Base-by-base conservation (phyloP, 225 moss, liverwort and hornwort genomes). In the Marchantia paleacea region DNA sequence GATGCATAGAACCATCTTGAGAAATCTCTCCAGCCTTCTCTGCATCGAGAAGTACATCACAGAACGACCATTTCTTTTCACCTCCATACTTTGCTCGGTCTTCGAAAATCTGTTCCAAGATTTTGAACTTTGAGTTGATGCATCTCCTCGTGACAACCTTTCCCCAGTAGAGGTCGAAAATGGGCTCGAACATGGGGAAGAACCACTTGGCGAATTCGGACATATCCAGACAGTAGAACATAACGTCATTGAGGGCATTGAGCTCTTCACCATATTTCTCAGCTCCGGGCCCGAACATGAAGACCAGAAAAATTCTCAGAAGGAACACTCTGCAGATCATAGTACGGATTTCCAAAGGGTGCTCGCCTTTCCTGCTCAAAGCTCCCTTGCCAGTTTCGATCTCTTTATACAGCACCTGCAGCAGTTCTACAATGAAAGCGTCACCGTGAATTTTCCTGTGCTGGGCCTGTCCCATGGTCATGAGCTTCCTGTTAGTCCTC, bases 291-390 rank as follows among this genome's bases (percentile, higher is more conserved):
- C 78, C 78, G 26, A 78, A 66, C 64, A 78, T 78, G 49, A 64
- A 78, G 24, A 78, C 78, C 65, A 78, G 29, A 16, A 78, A 78
- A 12, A 78, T 66, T 29, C 78, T 66, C 11, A 78, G 78, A 8
- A 65, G 26, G 52, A 78, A 78, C 20, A 78, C 78, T 28, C 78
- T 66, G 78, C 64, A 65, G 65, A 78, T 52, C 78, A 78, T 78
- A 22, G 78, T 78, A 2, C 78, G 64, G 14, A 78, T 65, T 20
- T 78, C 78, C 18, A 78, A 78, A 10, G 64, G 54, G 2, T 65
- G 47, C 28, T 78, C 78, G 6, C 78, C 78, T 1, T 78, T 78
- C 54, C 64, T 49, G 50, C 54, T 66, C 25, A 50, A 39, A 7
- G 78, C 65, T 7, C 78, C 78, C 65, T 22, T 29, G 14, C 22